Evolutionary conservation across 2,329 filamentous ascomycete genomes (phyloP), one percentile per base, ranked within the genome.

Genomic region (Arachnomyces sp.): DNA sequence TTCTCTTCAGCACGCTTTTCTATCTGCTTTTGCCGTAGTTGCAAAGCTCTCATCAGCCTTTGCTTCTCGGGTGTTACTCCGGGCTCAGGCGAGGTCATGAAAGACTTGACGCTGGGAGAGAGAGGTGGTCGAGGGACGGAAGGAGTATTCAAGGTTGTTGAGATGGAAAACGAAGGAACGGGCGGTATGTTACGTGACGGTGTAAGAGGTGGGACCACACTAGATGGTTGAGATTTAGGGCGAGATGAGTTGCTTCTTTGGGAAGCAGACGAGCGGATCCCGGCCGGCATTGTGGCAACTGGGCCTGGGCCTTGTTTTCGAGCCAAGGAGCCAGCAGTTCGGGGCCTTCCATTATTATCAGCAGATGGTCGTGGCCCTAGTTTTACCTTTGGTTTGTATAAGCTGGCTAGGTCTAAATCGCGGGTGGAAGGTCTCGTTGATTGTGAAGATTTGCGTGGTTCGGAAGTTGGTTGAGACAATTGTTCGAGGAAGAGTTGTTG

Each of bases 1-100:
- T 56, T 57, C 14, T 46, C 57, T 47, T 52, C 50, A 7, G 57
- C 60, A 28, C 57, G 56, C 43, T 59, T 62, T 29, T 57, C 60
- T 57, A 81, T 79, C 60, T 87, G 88, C 64, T 84, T 87, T 63
- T 93, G 92, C 38, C 90, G 77, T 50, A 95, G 64, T 61, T 95
- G 84, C 66, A 95, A 74, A 6, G 92, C 92, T 66, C 93, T 95
- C 85, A 94, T 89, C 47, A 98, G 70, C 40, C 92, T 76, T 45
- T 85, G 79, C 66, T 93, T 96, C 61, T 98, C 92, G 1, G 86
- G 85, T 1, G 86, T 87, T 54, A 93, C 82, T n/a, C 68, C 66
- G 8, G 59, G 71, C 54, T 55, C 57, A 47, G 64, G 47, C 50
- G 67, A 66, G 60, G 55, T 75, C 60, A 55, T 62, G 54, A 40